phyloP scores from a whole-genome alignment of 352 stramenopile genomes.

The Phytopythium kandeliae region DNA sequence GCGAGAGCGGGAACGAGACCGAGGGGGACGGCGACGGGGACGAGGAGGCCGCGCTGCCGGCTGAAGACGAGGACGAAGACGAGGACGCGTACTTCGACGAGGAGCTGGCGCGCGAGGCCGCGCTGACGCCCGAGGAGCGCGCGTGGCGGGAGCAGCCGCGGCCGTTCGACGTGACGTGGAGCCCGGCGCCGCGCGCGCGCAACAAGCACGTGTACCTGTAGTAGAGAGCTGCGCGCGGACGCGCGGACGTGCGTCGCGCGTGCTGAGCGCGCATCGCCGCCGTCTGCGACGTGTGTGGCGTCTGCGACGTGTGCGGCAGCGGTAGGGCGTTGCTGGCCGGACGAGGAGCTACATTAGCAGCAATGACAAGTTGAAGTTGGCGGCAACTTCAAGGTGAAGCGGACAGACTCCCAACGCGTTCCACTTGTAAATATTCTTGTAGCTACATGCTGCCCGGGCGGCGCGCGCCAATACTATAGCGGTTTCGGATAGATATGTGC shows the following conservation, averaged over 20 bases:
- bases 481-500: too few species aligned
- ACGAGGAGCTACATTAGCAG: too few species aligned
- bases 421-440: background rate
- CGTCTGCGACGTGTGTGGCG: too few species aligned
- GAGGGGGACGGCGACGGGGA: slow-evolving; percentile 10
- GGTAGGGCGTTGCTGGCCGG: too few species aligned
- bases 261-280: too few species aligned
- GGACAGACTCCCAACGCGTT: too few species aligned
- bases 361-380: background rate
- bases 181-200: slow-evolving; percentile 35
- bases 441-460: too few species aligned
- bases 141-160: slow-evolving; percentile 35
- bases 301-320: too few species aligned
- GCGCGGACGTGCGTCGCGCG: too few species aligned
- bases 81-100: slow-evolving; percentile 11
- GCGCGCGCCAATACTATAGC: too few species aligned
- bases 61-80: slow-evolving; percentile 2
- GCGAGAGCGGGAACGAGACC: slow-evolving; percentile 1
- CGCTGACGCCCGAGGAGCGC: slow-evolving; percentile 28
- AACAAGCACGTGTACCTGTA: slow-evolving; percentile 84
- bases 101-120: slow-evolving; percentile 35
- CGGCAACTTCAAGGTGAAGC: background rate
- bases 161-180: slow-evolving; percentile 78
- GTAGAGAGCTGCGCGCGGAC: too few species aligned
- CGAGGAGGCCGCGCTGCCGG: background rate